Evolutionary conservation across 495 filamentous ascomycete genomes (phyloP), one percentile per base, ranked within the genome.

Genomic region (Penicillium maclennaniae): DNA sequence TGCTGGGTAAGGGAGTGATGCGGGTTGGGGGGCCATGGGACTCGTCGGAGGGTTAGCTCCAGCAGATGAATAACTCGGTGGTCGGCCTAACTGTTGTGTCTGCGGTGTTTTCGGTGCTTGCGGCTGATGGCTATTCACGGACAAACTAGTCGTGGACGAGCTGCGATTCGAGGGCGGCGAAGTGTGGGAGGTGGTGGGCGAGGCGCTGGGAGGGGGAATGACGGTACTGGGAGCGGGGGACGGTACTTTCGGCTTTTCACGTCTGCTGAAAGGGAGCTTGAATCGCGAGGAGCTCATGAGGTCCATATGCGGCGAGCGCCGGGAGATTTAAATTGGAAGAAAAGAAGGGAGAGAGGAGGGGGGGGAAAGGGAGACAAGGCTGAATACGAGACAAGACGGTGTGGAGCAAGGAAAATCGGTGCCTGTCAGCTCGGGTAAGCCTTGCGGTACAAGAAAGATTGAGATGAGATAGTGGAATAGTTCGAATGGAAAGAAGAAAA

Each of bases 11-110:
- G 80, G 38, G 38, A 17, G 38, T 40, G 6, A 66, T 82, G 79
- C 49, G 74, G 73, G 67, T 59, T 78, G 62, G 71, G 71, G 83
- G 44, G 71, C 81, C 70, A 82, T 72, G 28, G 83, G 79, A 58
- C 77, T 80, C 39, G 72, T 74, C 46, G 81, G 79, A 58, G 83
- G 79, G 46, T 81, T 81, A 51, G 82, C 31, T 34, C 9, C 31
- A 34, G 31, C 81, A 53, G 73, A 68, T 51, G 80, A 80, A 67
- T 91, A 90, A 70, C 86, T 91, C 17, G 88, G 88, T 53, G 88
- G 88, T 60, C 86, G 82, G 26, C 75, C 76, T 54, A 72, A 49
- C 26, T 66, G 56, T 20, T 66, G 31, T 34, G 31, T 68, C 17
- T 42, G 44, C 43, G 52, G 49, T n/a, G n/a, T n/a, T n/a, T n/a